Conservation (phyloP, 2,329 filamentous ascomycete species). For the Exophiala bonariae region DNA sequence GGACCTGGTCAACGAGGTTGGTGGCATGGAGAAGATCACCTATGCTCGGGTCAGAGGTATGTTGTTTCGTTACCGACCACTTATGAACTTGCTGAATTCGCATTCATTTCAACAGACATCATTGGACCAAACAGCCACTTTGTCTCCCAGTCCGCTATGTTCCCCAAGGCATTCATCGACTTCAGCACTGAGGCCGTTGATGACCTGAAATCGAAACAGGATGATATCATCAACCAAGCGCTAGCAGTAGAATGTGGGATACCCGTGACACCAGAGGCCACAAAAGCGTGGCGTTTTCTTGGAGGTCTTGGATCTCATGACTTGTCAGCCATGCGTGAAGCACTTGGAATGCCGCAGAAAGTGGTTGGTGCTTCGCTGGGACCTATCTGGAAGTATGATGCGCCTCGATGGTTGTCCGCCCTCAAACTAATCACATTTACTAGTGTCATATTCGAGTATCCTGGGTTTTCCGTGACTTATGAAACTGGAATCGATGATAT, state of each 20-base stretch:
- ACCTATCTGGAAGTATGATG: slow-evolving; percentile 32
- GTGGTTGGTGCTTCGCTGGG: slow-evolving; percentile 42
- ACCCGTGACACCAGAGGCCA: slow-evolving; percentile 28
- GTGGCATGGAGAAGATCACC: slow-evolving; percentile 50
- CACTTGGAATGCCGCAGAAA: slow-evolving; percentile 48
- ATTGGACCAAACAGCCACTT: slow-evolving; percentile 53
- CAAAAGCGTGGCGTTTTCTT: slow-evolving; percentile 39
- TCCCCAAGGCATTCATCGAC: slow-evolving; percentile 37
- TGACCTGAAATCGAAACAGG: slow-evolving; percentile 26
- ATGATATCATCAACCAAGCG: slow-evolving; percentile 33
- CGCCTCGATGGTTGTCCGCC: slow-evolving; percentile 28
- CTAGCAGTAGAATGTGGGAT: slow-evolving; percentile 35
- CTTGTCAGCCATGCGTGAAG: slow-evolving; percentile 54
- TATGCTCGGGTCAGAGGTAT: slow-evolving; percentile 48
- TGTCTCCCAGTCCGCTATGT: slow-evolving; percentile 34
- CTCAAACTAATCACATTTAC: slow-evolving; percentile 35
- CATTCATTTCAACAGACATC: slow-evolving; percentile 44
- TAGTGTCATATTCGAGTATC: slow-evolving; percentile 35
- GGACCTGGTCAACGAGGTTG: slow-evolving; percentile 56
- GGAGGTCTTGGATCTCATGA: slow-evolving; percentile 54
- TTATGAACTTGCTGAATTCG: background rate
- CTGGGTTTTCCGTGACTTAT: slow-evolving; percentile 54
- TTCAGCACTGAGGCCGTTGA: slow-evolving; percentile 31
- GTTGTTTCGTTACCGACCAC: too few species aligned
- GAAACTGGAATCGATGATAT: slow-evolving; percentile 57